These are phyloP conservation scores for Blastobotrys elegans DNA, from an alignment of 1,139 yeast species.

Conservation along the genomic window DNA sequence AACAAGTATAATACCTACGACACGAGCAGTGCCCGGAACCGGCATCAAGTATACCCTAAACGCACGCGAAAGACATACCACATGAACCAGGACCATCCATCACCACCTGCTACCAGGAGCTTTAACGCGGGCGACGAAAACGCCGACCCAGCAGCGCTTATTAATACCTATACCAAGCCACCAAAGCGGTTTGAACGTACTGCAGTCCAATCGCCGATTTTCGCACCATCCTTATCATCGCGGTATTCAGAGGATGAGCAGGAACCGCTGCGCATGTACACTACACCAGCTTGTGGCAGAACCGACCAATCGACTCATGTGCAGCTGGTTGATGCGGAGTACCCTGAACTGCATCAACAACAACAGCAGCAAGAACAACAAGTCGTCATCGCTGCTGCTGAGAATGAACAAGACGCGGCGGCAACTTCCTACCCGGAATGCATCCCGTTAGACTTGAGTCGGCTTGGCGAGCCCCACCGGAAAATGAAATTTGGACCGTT, in stretches of 20 bases:
- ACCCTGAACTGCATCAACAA: too few species aligned
- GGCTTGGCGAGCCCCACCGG: constrained; percentile 12
- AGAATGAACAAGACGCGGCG: too few species aligned
- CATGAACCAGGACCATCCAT: neutral
- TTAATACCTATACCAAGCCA: neutral
- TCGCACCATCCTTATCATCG: neutral
- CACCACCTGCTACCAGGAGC: neutral
- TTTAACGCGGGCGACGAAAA: neutral
- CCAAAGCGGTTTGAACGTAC: neutral
- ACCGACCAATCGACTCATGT: neutral
- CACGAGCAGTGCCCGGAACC: neutral
- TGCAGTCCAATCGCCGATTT: neutral
- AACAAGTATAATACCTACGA: neutral
- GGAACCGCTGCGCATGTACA: neutral
- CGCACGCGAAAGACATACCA: neutral
- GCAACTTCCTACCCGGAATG: neutral
- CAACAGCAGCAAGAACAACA: too few species aligned
- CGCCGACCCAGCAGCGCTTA: neutral
- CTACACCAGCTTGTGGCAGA: neutral
- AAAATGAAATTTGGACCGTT: constrained; percentile 14
- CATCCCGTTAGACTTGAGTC: constrained; percentile 13
- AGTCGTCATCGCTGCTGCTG: too few species aligned
- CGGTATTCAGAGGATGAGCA: neutral
- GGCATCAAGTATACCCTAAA: neutral
- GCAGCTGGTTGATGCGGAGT: constrained; percentile 3